These are phyloP conservation scores for Lactifluus rugatus DNA, from an alignment of 768 basidiomycete genomes.

Conservation along the genomic window DNA sequence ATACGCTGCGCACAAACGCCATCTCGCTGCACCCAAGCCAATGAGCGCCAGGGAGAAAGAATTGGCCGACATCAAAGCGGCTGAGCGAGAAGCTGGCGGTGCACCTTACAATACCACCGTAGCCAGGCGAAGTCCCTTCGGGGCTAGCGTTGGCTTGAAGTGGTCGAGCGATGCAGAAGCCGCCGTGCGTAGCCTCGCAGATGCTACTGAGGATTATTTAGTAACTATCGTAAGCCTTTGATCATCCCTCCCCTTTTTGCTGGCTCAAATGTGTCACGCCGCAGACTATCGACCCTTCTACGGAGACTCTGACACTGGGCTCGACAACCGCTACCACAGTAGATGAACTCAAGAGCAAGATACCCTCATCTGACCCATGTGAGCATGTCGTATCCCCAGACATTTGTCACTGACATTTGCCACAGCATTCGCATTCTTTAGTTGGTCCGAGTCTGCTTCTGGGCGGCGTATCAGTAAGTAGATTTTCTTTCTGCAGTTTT, in stretches of 20 bases:
- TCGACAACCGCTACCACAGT: constrained; percentile 33
- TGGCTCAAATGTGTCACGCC: background rate
- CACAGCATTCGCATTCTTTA: constrained; percentile 52
- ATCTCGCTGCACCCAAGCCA: constrained; percentile 69
- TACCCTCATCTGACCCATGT: constrained; percentile 56
- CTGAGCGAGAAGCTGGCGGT: constrained; percentile 52
- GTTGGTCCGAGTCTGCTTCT: constrained; percentile 46
- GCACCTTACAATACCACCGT: constrained; percentile 49
- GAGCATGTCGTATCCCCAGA: constrained; percentile 13
- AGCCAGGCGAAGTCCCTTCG: constrained; percentile 45
- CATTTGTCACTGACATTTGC: constrained; percentile 9
- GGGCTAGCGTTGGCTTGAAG: constrained; percentile 48
- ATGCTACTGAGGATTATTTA: constrained; percentile 39
- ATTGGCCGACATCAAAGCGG: constrained; percentile 63
- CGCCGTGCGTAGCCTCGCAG: constrained; percentile 50
- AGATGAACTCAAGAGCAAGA: constrained; percentile 35
- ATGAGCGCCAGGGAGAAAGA: constrained; percentile 77
- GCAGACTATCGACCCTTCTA: constrained; percentile 57
- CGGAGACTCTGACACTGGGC: constrained; percentile 47
- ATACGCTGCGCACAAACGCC: constrained; percentile 63
- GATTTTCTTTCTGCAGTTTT: background rate
- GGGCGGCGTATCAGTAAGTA: constrained; percentile 52
- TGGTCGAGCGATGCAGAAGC: constrained; percentile 61
- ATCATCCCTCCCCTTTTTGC: background rate
- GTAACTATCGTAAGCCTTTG: constrained; percentile 51